phyloP scores from a whole-genome alignment of 2,329 filamentous ascomycete species.

The Colletotrichum cuscutae region DNA sequence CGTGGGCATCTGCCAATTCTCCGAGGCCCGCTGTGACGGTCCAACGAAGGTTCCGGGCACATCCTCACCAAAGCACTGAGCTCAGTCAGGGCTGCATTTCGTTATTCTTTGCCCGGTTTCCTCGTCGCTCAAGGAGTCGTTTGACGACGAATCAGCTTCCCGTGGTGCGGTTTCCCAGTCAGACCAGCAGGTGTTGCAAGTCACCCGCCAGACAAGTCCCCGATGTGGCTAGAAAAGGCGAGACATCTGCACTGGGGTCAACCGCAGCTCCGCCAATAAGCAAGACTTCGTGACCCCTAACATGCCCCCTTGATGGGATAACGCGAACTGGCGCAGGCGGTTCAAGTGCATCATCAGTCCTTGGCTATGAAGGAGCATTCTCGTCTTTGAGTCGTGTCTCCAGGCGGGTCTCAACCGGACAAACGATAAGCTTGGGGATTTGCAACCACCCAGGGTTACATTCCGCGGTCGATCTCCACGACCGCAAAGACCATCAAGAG shows the following conservation, averaged over 20 bases:
- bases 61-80: slow-evolving; percentile 13
- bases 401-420: slow-evolving; percentile 1
- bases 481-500: slow-evolving; percentile 30
- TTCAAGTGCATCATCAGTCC: not conserved
- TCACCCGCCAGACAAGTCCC: slow-evolving; percentile 1
- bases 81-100: not conserved
- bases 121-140: not conserved
- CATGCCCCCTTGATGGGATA: not conserved
- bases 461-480: slow-evolving; percentile 20
- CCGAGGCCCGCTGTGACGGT: slow-evolving; percentile 10
- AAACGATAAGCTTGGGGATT: not conserved
- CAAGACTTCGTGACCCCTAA: not conserved
- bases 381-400: not conserved
- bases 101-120: not conserved
- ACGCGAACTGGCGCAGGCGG: not conserved
- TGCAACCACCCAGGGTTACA: slow-evolving; percentile 22
- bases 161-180: not conserved
- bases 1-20: slow-evolving; percentile 12
- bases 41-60: slow-evolving; percentile 3
- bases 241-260: not conserved
- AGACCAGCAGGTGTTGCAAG: slow-evolving; percentile 13
- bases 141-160: not conserved
- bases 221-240: not conserved
- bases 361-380: not conserved
- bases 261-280: not conserved